A percentile compares a stretch with the other conserved stretches of the same genome.
These are phyloP conservation scores for Postia placenta DNA, from an alignment of 768 basidiomycete genomes.

Conservation along the genomic window DNA sequence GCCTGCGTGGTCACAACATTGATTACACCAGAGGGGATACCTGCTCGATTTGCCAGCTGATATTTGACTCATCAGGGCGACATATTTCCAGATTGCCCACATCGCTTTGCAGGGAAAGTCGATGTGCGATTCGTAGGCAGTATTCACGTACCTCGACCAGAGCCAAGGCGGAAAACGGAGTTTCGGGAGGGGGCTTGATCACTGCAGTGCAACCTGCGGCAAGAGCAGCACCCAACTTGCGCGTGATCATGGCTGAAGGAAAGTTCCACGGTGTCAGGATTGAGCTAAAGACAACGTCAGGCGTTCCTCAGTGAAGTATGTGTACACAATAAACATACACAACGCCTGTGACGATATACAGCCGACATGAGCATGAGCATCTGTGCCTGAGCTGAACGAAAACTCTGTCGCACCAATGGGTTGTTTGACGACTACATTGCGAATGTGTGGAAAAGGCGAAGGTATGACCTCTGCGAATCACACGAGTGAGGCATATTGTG, in stretches of 20 bases:
- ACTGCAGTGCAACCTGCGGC: constrained; percentile 97
- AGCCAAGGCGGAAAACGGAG: constrained; percentile 89
- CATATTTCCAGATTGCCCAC: neutral
- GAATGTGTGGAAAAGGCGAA: constrained; percentile 55
- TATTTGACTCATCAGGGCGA: no score
- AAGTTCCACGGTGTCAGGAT: constrained; percentile 91
- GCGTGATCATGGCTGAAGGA: constrained; percentile 90
- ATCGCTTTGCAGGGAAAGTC: neutral
- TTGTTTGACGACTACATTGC: constrained; percentile 91
- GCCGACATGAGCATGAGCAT: neutral
- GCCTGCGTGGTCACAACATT: constrained; percentile 89
- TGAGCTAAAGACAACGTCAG: constrained; percentile 36
- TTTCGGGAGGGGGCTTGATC: constrained; percentile 92
- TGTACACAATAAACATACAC: constrained; percentile 29
- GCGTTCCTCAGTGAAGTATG: neutral
- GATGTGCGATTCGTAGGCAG: no score
- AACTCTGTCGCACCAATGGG: constrained; percentile 69
- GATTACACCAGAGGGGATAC: constrained; percentile 90
- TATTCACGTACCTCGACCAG: constrained; percentile 80
- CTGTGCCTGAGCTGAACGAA: neutral
- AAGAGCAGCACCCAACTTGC: constrained; percentile 84
- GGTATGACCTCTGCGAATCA: constrained; percentile 69
- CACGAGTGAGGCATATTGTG: neutral
- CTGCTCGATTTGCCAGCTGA: constrained; percentile 84
- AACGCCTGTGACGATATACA: constrained; percentile 29